These are phyloP conservation scores for Colletotrichum lindemuthianum DNA, from an alignment of 2,329 filamentous ascomycete species.

Conservation along the genomic window DNA sequence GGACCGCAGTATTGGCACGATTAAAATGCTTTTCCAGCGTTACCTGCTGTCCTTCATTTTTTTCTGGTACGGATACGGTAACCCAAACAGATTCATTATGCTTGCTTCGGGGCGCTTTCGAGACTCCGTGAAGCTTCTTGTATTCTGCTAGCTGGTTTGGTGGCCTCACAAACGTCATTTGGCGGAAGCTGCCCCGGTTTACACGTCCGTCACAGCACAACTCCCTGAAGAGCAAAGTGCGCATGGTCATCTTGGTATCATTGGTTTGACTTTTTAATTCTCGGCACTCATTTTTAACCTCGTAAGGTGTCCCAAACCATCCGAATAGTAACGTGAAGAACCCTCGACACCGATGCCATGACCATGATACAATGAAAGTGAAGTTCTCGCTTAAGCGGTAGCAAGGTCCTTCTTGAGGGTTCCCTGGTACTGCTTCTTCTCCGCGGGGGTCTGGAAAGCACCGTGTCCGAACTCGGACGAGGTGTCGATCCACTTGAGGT, in stretches of 20 bases:
- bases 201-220: background rate
- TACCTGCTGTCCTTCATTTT: too few species aligned
- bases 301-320: constrained; percentile 36
- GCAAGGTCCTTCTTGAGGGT: constrained; percentile 98
- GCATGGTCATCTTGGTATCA: constrained; percentile 35
- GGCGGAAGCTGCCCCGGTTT: too few species aligned
- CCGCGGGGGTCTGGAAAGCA: constrained; percentile 97
- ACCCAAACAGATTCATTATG: too few species aligned
- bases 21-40: too few species aligned
- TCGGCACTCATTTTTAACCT: constrained; percentile 38
- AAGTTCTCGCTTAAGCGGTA: constrained; percentile 52
- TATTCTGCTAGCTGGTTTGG: too few species aligned
- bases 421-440: constrained; percentile 98
- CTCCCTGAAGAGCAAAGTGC: background rate
- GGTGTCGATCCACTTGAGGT: constrained; percentile 99
- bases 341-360: constrained; percentile 67
- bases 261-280: constrained; percentile 39
- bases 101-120: too few species aligned
- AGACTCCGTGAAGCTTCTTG: too few species aligned
- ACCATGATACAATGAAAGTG: constrained; percentile 56
- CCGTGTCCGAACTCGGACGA: constrained; percentile 99
- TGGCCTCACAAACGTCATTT: background rate
- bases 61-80: too few species aligned
- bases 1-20: too few species aligned
- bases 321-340: constrained; percentile 45